Evolutionary conservation across 208 protist genomes (phyloP).

Genomic region (Endotrypanum monterogeii): DNA sequence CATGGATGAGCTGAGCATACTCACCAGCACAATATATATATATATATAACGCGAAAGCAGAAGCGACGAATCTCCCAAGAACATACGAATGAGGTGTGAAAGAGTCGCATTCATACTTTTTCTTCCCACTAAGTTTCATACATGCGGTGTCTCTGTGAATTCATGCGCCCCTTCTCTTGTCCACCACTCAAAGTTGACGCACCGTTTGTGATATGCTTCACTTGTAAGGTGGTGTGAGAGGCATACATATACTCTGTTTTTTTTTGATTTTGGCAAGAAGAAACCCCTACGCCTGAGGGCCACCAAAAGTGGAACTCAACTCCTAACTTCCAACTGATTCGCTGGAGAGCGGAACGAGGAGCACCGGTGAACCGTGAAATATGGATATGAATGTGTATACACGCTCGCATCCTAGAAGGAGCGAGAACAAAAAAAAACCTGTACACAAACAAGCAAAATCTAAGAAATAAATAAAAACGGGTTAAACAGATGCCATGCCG

Average conservation of each 20-base stretch:
- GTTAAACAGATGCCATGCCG: neutral
- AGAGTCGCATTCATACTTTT: neutral
- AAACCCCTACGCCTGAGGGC: neutral
- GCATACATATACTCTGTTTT: neutral
- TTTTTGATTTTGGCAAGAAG: neutral
- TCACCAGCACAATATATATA: neutral
- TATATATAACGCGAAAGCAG: neutral
- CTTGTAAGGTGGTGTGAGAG: neutral
- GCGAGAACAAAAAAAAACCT: neutral
- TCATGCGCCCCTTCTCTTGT: neutral
- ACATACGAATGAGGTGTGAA: neutral
- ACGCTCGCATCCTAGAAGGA: neutral
- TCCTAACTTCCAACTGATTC: neutral
- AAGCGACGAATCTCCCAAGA: neutral
- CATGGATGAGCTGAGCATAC: neutral
- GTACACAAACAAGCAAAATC: slow-evolving; percentile 5
- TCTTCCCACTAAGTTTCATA: neutral
- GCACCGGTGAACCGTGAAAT: neutral
- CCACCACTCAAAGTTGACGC: neutral
- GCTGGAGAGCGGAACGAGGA: neutral
- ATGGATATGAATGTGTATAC: slow-evolving; percentile 6
- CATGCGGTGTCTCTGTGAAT: neutral
- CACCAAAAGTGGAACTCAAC: neutral
- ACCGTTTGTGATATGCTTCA: neutral
- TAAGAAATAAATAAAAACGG: neutral